These are phyloP conservation scores for Bimuria novae-zelandiae DNA, from an alignment of 2,329 filamentous ascomycete genomes.

Conservation along the genomic window DNA sequence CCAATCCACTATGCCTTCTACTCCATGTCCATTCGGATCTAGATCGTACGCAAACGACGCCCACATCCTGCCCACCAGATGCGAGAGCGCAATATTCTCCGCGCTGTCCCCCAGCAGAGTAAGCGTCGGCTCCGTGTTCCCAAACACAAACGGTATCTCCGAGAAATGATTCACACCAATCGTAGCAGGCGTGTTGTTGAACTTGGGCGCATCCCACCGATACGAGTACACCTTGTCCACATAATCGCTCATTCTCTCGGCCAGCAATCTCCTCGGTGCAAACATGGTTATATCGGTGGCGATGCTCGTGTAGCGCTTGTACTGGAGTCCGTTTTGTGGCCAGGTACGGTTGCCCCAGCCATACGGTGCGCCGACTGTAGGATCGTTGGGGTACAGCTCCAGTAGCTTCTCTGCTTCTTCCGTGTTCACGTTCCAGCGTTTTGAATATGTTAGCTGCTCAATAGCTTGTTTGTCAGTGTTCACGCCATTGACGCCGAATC, in stretches of 20 bases:
- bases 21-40: slow-evolving; percentile 35
- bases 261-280: slow-evolving; percentile 31
- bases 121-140: slow-evolving; percentile 31
- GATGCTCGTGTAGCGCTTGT: slow-evolving; percentile 34
- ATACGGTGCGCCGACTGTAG: slow-evolving; percentile 53
- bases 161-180: slow-evolving; percentile 39
- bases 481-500: slow-evolving; percentile 58
- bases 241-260: slow-evolving; percentile 28
- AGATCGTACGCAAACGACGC: slow-evolving; percentile 35
- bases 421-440: slow-evolving; percentile 34
- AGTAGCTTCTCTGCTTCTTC: slow-evolving; percentile 26
- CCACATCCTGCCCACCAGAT: slow-evolving; percentile 37
- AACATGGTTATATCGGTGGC: slow-evolving; percentile 36
- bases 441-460: slow-evolving; percentile 36
- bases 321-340: slow-evolving; percentile 34
- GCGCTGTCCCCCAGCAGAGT: slow-evolving; percentile 32
- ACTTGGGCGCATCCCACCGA: slow-evolving; percentile 38
- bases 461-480: slow-evolving; percentile 47
- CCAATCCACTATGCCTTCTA: slow-evolving; percentile 20
- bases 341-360: slow-evolving; percentile 37
- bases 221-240: slow-evolving; percentile 32
- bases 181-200: slow-evolving; percentile 31
- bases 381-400: slow-evolving; percentile 41
- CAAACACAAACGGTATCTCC: slow-evolving; percentile 39
- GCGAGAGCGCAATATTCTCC: slow-evolving; percentile 26